A percentile compares a stretch with the other conserved stretches of the same genome.
These are phyloP conservation scores for Penstemon davidsonii DNA, from an alignment of 257 asterid species.

Conservation along the genomic window DNA sequence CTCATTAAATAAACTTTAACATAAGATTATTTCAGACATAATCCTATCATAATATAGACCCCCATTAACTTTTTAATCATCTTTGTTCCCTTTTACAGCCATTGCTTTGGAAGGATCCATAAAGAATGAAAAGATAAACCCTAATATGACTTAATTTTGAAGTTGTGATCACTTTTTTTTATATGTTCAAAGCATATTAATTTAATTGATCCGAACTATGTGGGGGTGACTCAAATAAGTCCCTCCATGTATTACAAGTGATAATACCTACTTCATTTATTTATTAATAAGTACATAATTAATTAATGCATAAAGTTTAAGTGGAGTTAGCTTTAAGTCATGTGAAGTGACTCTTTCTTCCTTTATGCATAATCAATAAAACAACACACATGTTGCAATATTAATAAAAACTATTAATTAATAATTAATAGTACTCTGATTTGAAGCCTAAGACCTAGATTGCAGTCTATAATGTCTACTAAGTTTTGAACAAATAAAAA, in stretches of 20 bases:
- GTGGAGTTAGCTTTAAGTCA: conserved; percentile 89
- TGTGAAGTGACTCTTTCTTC: conserved; percentile 48
- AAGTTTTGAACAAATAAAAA: conserved; percentile 26
- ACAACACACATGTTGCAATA: conserved; percentile 30
- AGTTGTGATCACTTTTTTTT: conserved; percentile 53
- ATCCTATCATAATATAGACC: conserved; percentile 44
- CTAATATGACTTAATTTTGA: conserved; percentile 55
- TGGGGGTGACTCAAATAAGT: conserved; percentile 55
- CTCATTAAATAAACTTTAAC: conserved; percentile 34
- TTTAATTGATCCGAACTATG: conserved; percentile 46
- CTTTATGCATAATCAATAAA: conserved; percentile 1
- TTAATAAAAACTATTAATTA: conserved; percentile 15
- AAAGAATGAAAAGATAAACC: conserved; percentile 38
- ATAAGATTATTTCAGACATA: conserved; percentile 46
- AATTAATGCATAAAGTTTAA: conserved; percentile 31
- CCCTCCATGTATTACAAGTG: conserved; percentile 58
- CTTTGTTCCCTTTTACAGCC: conserved; percentile 55
- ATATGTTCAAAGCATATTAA: conserved; percentile 38
- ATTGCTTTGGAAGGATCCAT: conserved; percentile 73
- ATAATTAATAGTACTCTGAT: conserved; percentile 28
- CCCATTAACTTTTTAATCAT: conserved; percentile 62
- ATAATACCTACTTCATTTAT: conserved; percentile 49
- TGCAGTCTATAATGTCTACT: conserved; percentile 41
- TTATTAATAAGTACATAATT: conserved; percentile 24
- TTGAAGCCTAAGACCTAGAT: conserved; percentile 47